Base-by-base conservation (phyloP, 164 flowering plant genomes). In the Warburgia ugandensis region DNA sequence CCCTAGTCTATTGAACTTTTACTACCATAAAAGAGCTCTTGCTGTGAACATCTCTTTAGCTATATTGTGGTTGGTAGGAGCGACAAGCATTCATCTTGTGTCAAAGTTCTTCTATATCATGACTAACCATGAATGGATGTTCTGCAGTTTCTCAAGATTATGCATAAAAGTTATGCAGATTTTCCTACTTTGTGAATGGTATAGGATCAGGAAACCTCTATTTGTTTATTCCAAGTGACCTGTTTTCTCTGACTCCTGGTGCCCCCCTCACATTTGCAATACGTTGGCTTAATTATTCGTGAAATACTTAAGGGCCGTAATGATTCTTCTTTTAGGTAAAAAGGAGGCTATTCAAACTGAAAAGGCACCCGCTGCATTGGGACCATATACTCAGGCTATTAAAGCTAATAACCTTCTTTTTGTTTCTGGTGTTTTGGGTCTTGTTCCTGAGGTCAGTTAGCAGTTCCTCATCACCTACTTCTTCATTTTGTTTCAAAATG, bases 351-450 rank as follows among this genome's bases (percentile, higher is more conserved):
- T 92, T 55, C 65, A 67, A 44, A 92, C 98, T 20, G 95, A 88
- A 0, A 92, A 83, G 64, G 98, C 98, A 46, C 98, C 98, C 1
- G 95, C 94, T 3, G 98, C 98, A 16, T 60, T 92, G 65, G 98
- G 96, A 38, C 96, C 98, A 4, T 88, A 88, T 74, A 88, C 95
- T 44, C 98, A 92, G 61, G 98, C 96, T 12, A 86, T 88, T 49
- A 92, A 88, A 70, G 79, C 80, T 30, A 81, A 92, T 56, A 80
- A 83, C 48, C 61, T 86, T 54, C 64, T 92, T 30, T 88, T 80
- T 58, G 75, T 92, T 26, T 92, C 98, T 54, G 98, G 98, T 39
- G 78, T 72, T 59, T 76, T 92, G 50, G 98, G 98, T 54, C 86
- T 92, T 14, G 38, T 83, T 60, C 98, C 98, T 0, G 95, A 92